A percentile compares a stretch with the other conserved stretches of the same genome.
Conservation (phyloP, 176 grass and related monocot species). For the Triticum timopheevii region DNA sequence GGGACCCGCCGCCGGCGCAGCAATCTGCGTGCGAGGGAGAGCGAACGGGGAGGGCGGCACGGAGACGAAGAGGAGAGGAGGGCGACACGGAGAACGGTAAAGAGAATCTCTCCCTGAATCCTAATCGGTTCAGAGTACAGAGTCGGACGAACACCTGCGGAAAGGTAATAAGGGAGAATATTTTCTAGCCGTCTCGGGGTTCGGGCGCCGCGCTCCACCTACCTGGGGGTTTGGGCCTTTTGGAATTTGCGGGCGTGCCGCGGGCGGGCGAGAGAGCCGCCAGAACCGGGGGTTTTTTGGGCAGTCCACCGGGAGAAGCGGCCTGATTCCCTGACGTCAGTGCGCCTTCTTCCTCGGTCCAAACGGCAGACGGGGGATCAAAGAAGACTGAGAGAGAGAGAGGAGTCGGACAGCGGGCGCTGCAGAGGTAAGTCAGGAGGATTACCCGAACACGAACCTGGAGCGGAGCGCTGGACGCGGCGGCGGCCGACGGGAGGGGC, state of each 20-base stretch:
- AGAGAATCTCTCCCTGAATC: background rate
- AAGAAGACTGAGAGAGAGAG: no score
- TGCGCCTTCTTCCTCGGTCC: background rate
- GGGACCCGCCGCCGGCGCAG: background rate
- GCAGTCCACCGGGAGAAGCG: background rate
- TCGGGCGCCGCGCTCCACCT: background rate
- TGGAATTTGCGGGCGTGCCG: background rate
- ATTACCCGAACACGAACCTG: background rate
- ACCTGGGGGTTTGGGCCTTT: background rate
- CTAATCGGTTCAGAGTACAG: background rate
- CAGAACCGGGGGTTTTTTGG: background rate
- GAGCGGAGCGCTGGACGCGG: background rate
- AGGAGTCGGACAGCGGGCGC: background rate
- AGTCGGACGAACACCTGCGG: background rate
- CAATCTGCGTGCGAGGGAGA: background rate
- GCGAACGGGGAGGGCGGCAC: background rate
- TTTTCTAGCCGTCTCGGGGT: background rate
- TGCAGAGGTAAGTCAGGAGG: background rate
- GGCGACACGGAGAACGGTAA: background rate
- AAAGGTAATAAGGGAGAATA: background rate
- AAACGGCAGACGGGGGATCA: background rate
- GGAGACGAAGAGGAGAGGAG: no score
- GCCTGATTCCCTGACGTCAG: background rate
- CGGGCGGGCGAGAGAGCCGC: background rate
- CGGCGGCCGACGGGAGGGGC: background rate